Base-by-base conservation (phyloP, 2,329 filamentous ascomycete species). In the Stachybotrys elegans region DNA sequence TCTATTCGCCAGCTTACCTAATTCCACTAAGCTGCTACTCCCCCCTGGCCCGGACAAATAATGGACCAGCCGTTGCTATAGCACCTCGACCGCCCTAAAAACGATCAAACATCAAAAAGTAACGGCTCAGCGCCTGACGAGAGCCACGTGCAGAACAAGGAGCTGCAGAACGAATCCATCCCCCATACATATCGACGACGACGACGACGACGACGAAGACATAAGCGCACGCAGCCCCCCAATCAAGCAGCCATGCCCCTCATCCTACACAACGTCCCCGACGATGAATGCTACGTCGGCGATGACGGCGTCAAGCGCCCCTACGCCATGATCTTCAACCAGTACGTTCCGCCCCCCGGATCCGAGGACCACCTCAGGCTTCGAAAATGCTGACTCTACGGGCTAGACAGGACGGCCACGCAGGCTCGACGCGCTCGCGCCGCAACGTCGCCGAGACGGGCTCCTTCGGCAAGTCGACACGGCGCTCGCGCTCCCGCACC, bases 261-360 rank as follows among this genome's bases (percentile, higher is more conserved):
- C 46, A 83, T 84, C 56, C 68, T 85, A 25, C 81, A 85, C 59
- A 84, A 83, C 58, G 81, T 84, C 50, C 80, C 81, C 45, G 81
- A 84, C 51, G 81, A 84, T 41, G 81, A 84, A 58, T 76, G 81
- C 40, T 84, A 83, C 58, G 66, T 79, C 6, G 81, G 81, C 45
- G 78, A 83, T 43, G 81, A 84, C 63, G 81, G 81, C 48, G 60
- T 84, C 50, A 77, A 78, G 60, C 69, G 81, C 48, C 81, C 81
- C 3, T 85, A 83, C 58, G 81, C 80, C 49, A 80, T 84, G 73
- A 72, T 83, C 29, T 83, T 80, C 56, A 75, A 78, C 56, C 76
- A 80, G 79, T 83, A 72, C 47, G 75, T 45, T 21, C 29, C n/a
- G n/a, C n/a, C n/a, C 34, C 27, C 38, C 42, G 40, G 20, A 16